Conservation (phyloP, 495 filamentous ascomycete species). For the Sporormia fimetaria region DNA sequence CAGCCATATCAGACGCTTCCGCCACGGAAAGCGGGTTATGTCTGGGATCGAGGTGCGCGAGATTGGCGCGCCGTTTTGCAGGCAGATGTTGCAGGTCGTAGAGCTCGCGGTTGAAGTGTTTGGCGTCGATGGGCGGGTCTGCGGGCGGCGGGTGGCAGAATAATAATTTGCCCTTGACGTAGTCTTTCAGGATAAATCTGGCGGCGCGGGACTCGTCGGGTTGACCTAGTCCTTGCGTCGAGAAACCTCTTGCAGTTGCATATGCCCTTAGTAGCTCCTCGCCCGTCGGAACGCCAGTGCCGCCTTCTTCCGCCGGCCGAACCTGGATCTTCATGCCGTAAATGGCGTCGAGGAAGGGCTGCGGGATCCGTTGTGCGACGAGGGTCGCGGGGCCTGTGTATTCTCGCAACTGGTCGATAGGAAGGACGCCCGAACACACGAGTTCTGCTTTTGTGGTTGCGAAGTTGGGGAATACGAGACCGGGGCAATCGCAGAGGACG, state of each 20-base stretch:
- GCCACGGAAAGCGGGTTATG: no score
- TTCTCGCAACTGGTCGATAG: conserved; percentile 94
- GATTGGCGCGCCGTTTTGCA: conserved; percentile 51
- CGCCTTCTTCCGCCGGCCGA: conserved; percentile 82
- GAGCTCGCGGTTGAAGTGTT: conserved; percentile 76
- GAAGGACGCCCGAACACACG: conserved; percentile 88
- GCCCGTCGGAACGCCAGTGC: conserved; percentile 76
- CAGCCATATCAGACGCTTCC: no score
- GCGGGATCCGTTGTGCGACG: conserved; percentile 85
- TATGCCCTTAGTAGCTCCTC: conserved; percentile 82
- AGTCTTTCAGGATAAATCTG: conserved; percentile 87
- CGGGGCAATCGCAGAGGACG: conserved; percentile 94
- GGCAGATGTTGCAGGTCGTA: conserved; percentile 74
- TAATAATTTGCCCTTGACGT: conserved; percentile 88
- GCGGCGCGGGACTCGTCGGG: conserved; percentile 91
- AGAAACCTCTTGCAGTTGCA: conserved; percentile 78
- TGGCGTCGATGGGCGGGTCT: conserved; percentile 52
- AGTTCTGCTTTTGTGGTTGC: conserved; percentile 93
- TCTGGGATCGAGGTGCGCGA: conserved; percentile 30
- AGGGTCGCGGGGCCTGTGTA: conserved; percentile 79
- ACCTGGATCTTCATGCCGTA: conserved; percentile 85
- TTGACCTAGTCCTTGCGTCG: conserved; percentile 73
- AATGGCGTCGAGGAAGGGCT: conserved; percentile 74
- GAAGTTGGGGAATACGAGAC: conserved; percentile 97
- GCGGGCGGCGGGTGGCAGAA: conserved; percentile 80